Conservation (phyloP, 1,139 yeast species). For the Candida freyschussii region DNA sequence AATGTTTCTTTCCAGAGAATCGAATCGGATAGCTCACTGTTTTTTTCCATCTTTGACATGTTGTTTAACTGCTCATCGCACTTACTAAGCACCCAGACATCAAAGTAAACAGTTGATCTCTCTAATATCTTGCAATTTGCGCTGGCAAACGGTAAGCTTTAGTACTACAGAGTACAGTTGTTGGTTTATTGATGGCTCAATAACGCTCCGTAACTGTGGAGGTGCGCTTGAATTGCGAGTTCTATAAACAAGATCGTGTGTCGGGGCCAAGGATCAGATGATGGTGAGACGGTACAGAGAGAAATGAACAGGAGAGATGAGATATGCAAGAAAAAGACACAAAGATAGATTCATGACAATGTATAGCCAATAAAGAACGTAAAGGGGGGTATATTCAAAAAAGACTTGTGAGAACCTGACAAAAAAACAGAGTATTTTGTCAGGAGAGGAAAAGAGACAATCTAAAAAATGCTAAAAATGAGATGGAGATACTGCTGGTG, state of each 20-base stretch:
- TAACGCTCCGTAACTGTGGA: not conserved
- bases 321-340: too few relatives aligned
- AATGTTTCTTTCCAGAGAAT: too few relatives aligned
- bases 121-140: not conserved
- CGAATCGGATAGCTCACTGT: too few relatives aligned
- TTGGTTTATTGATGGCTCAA: too few relatives aligned
- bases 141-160: too few relatives aligned
- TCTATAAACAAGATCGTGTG: not conserved
- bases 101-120: not conserved
- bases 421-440: not conserved
- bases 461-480: slow-evolving; percentile 1
- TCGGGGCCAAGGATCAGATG: not conserved
- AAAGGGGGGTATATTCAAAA: not conserved
- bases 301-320: not conserved
- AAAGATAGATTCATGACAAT: too few relatives aligned
- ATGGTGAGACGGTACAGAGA: not conserved
- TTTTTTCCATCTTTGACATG: too few relatives aligned
- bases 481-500: not conserved
- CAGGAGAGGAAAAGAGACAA: slow-evolving; percentile 1
- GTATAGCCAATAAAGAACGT: too few relatives aligned
- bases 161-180: too few relatives aligned
- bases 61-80: too few relatives aligned
- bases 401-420: not conserved
- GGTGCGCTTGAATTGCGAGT: not conserved
- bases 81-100: not conserved